These are phyloP conservation scores for Penstemon newberryi DNA, from an alignment of 257 asterid genomes.

Conservation along the genomic window DNA sequence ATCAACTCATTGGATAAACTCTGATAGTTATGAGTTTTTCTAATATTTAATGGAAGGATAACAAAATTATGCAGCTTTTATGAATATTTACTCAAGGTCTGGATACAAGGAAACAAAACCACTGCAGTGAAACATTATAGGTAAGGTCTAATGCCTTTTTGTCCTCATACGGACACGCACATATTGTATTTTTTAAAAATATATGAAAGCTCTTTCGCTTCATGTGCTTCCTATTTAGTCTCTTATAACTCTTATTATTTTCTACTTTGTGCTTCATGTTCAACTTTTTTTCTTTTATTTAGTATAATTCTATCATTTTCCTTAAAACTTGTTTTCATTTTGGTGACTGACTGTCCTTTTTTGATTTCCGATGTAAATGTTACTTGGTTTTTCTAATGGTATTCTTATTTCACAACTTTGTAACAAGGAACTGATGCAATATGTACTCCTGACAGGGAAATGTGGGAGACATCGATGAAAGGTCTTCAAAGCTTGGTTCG, in stretches of 20 bases:
- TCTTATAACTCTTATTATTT: background rate
- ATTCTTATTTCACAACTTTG: constrained; percentile 20
- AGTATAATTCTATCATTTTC: background rate
- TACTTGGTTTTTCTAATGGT: background rate
- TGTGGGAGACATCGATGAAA: constrained; percentile 99
- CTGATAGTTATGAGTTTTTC: constrained; percentile 24
- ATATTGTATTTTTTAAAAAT: constrained; percentile 4
- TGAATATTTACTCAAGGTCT: constrained; percentile 94
- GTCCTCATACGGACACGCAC: constrained; percentile 10
- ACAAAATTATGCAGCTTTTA: constrained; percentile 71
- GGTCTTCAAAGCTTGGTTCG: constrained; percentile 94
- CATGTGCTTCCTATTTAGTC: constrained; percentile 16
- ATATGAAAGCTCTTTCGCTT: constrained; percentile 11
- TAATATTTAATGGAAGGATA: constrained; percentile 24
- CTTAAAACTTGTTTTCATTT: background rate
- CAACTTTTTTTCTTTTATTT: background rate
- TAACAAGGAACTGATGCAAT: constrained; percentile 19
- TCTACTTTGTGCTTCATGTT: background rate
- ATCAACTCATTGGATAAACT: constrained; percentile 10
- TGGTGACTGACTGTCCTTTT: background rate
- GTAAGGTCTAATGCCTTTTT: constrained; percentile 38
- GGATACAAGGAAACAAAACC: constrained; percentile 98
- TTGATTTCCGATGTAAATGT: background rate
- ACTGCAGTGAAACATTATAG: constrained; percentile 80
- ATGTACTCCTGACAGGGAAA: constrained; percentile 58